These are phyloP conservation scores for Helminthosporium solani DNA, from an alignment of 2,329 filamentous ascomycete species.

Conservation along the genomic window DNA sequence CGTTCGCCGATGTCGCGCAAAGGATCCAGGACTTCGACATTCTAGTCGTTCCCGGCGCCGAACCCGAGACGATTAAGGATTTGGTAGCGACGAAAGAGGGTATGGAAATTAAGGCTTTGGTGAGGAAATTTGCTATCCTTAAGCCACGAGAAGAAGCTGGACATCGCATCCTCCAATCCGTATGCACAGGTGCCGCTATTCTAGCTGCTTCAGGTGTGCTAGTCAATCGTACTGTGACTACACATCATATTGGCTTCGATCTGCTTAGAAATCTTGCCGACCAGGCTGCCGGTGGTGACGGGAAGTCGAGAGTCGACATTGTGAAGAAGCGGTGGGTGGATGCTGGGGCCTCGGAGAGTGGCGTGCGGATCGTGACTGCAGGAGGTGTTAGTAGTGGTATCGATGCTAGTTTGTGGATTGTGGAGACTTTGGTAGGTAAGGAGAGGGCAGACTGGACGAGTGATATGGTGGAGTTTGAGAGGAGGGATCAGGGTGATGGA, in stretches of 20 bases:
- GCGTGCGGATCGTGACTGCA: conserved; percentile 36
- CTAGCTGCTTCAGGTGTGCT: conserved; percentile 43
- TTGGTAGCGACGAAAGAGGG: conserved; percentile 25
- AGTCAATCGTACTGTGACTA: conserved; percentile 39
- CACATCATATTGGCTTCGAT: conserved; percentile 41
- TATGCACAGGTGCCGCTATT: conserved; percentile 44
- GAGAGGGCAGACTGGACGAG: conserved; percentile 24
- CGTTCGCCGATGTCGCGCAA: conserved; percentile 25
- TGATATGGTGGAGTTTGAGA: conserved; percentile 35
- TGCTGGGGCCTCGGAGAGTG: conserved; percentile 29
- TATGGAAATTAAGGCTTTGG: conserved; percentile 17
- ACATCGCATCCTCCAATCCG: conserved; percentile 39
- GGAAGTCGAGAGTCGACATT: conserved; percentile 24
- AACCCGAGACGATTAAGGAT: conserved; percentile 23
- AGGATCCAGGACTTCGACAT: conserved; percentile 37
- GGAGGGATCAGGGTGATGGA: conserved; percentile 20
- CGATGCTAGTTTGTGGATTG: conserved; percentile 33
- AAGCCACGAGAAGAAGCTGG: conserved; percentile 23
- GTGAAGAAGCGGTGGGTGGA: conserved; percentile 37
- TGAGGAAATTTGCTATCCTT: conserved; percentile 24
- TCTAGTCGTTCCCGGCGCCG: conserved; percentile 43
- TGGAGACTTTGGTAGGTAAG: conserved; percentile 28
- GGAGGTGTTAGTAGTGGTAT: conserved; percentile 38
- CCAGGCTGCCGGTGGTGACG: conserved; percentile 31
- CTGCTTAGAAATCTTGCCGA: conserved; percentile 29